Percentiles rank a stretch among this genome's conserved stretches.
Conservation (phyloP, 1,139 yeast species). For the Lizanozyma gosingica region DNA sequence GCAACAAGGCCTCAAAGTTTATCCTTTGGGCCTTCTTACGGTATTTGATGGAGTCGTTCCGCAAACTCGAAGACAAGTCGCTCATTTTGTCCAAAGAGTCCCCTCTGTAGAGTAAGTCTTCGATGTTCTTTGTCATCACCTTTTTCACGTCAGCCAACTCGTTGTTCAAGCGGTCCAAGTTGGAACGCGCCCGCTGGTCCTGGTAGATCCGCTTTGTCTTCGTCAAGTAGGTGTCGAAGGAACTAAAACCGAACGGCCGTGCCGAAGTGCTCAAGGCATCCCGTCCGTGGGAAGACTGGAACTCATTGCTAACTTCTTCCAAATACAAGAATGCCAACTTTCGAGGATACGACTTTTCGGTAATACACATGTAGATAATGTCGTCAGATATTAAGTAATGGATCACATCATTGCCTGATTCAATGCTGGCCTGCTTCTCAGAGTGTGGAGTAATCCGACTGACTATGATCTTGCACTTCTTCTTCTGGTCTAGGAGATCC, state of each 20-base stretch:
- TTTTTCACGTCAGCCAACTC: constrained; percentile 91
- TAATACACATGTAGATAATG: constrained; percentile 69
- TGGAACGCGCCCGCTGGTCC: constrained; percentile 85
- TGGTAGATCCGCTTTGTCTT: constrained; percentile 85
- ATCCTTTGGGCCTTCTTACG: constrained; percentile 85
- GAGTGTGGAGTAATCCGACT: constrained; percentile 72
- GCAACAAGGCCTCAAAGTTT: constrained; percentile 78
- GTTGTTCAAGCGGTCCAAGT: constrained; percentile 74
- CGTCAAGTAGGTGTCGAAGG: constrained; percentile 74
- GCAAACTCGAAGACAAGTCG: constrained; percentile 73
- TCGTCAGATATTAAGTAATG: constrained; percentile 62
- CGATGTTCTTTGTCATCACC: constrained; percentile 94
- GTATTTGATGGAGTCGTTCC: constrained; percentile 80
- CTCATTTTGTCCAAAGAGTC: constrained; percentile 90
- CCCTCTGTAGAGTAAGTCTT: constrained; percentile 88
- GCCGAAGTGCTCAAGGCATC: constrained; percentile 56
- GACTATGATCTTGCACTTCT: constrained; percentile 72
- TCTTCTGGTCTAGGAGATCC: constrained; percentile 66
- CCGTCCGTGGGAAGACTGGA: constrained; percentile 66
- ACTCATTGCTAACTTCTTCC: constrained; percentile 74
- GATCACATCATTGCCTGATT: constrained; percentile 64
- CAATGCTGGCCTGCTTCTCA: constrained; percentile 80
- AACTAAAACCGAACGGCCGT: constrained; percentile 84
- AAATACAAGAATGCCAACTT: constrained; percentile 85
- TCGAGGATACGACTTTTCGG: constrained; percentile 74